A percentile compares a stretch with the other conserved stretches of the same genome.
These are phyloP conservation scores for Pseudozyma flocculosa DNA, from an alignment of 1,284 basidiomycete species.

Conservation along the genomic window DNA sequence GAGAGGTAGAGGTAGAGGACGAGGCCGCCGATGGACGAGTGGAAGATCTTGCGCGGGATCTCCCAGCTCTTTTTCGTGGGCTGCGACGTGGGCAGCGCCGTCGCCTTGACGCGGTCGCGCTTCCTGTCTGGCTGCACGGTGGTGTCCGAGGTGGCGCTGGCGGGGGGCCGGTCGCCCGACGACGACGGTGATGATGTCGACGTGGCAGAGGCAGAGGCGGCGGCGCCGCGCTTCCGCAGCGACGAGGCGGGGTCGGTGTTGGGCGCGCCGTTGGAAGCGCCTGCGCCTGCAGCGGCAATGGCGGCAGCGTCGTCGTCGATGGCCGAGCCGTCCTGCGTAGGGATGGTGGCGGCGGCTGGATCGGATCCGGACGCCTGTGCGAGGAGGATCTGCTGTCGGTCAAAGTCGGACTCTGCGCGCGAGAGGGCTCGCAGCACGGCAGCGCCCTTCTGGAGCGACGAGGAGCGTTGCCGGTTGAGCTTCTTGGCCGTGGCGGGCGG, in stretches of 20 bases:
- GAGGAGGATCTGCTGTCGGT: constrained; percentile 28
- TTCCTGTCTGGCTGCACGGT: no score
- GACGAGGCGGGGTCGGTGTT: background rate
- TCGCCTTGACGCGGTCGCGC: background rate
- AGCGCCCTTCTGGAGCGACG: constrained; percentile 51
- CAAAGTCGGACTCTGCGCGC: constrained; percentile 42
- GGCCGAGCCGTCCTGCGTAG: constrained; percentile 6
- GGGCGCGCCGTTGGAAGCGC: no score
- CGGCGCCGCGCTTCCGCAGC: no score
- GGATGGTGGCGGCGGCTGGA: constrained; percentile 10
- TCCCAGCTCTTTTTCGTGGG: constrained; percentile 61
- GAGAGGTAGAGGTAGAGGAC: constrained; percentile 71
- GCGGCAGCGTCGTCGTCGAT: background rate
- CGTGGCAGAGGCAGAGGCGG: no score
- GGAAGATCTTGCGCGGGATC: constrained; percentile 85
- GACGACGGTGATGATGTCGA: no score
- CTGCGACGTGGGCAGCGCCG: background rate
- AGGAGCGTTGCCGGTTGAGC: constrained; percentile 36
- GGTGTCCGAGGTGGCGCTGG: no score
- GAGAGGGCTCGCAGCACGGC: constrained; percentile 52
- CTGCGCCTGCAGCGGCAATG: constrained; percentile 59
- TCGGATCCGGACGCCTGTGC: constrained; percentile 7
- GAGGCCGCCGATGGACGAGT: constrained; percentile 87
- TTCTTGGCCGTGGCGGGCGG: constrained; percentile 10
- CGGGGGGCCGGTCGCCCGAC: no score